phyloP scores from a whole-genome alignment of 768 basidiomycete species.

The Artomyces pyxidatus region DNA sequence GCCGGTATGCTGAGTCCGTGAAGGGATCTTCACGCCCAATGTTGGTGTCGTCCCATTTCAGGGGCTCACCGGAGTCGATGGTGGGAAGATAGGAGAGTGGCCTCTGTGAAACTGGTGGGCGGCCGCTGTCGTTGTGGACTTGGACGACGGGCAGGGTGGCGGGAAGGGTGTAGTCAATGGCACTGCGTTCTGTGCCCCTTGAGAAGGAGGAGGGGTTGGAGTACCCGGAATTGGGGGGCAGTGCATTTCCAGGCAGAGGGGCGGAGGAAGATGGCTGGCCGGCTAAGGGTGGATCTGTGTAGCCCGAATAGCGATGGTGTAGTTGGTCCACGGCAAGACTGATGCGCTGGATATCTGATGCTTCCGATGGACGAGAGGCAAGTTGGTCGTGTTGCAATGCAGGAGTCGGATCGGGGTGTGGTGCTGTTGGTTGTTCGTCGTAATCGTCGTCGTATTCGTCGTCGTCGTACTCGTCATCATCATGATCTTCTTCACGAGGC shows the following conservation, averaged over 20 bases:
- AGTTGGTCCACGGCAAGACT: conserved; percentile 11
- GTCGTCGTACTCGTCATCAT: conserved; percentile 1
- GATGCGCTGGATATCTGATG: conserved; percentile 12
- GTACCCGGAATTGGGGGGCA: neutral
- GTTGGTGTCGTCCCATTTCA: conserved; percentile 18
- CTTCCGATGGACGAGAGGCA: neutral
- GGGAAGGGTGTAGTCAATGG: neutral
- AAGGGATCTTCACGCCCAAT: conserved; percentile 21
- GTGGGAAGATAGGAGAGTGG: conserved; percentile 20
- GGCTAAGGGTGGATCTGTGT: neutral
- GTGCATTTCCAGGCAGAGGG: too few relatives aligned
- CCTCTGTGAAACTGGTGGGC: neutral
- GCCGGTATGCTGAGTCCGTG: conserved; percentile 15
- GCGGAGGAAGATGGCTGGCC: neutral
- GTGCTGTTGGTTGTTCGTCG: neutral
- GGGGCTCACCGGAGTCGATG: conserved; percentile 25
- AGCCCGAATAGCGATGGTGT: conserved; percentile 7
- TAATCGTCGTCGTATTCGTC: conserved; percentile 2
- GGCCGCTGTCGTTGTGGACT: conserved; percentile 4
- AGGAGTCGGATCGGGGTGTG: neutral
- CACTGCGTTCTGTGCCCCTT: neutral
- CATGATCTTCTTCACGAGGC: neutral
- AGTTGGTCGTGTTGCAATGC: neutral
- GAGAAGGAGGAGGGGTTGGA: neutral
- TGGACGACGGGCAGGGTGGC: neutral